phyloP scores from a whole-genome alignment of 2,329 filamentous ascomycete genomes.

The Tolypocladium inflatum region DNA sequence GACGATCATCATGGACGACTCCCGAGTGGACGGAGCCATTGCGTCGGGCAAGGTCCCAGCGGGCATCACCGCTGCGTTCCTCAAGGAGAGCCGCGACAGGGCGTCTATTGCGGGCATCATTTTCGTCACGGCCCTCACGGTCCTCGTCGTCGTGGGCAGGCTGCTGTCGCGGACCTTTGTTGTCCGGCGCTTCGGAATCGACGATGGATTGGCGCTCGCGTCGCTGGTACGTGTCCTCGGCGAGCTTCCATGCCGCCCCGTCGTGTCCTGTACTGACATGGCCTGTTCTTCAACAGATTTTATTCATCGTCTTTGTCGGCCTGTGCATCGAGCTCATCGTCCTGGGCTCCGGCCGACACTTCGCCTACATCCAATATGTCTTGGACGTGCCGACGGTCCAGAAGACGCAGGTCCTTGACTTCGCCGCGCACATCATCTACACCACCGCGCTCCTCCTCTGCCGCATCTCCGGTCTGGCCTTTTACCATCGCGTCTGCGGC shows the following conservation, averaged over 20 bases:
- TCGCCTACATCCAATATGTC: constrained; percentile 36
- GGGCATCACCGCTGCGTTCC: constrained; percentile 20
- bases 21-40: constrained; percentile 19
- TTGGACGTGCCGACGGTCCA: constrained; percentile 29
- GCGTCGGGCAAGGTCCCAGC: constrained; percentile 25
- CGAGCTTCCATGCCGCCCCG: not conserved
- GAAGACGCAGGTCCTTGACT: constrained; percentile 36
- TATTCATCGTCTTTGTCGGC: constrained; percentile 31
- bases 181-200: constrained; percentile 25
- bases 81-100: constrained; percentile 25
- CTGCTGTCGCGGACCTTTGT: constrained; percentile 24
- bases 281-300: constrained; percentile 11
- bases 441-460: constrained; percentile 38
- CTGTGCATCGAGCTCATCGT: constrained; percentile 34
- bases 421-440: constrained; percentile 40
- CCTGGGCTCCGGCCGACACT: constrained; percentile 37
- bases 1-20: constrained; percentile 11
- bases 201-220: constrained; percentile 25
- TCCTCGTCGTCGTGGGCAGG: constrained; percentile 22
- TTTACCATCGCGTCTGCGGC: constrained; percentile 37
- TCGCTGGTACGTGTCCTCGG: constrained; percentile 20
- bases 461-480: constrained; percentile 40
- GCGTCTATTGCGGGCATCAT: constrained; percentile 29
- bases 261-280: constrained; percentile 1
- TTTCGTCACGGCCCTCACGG: constrained; percentile 23